These are phyloP conservation scores for Phytopythium helicoides DNA, from an alignment of 352 stramenopile genomes.

Conservation along the genomic window DNA sequence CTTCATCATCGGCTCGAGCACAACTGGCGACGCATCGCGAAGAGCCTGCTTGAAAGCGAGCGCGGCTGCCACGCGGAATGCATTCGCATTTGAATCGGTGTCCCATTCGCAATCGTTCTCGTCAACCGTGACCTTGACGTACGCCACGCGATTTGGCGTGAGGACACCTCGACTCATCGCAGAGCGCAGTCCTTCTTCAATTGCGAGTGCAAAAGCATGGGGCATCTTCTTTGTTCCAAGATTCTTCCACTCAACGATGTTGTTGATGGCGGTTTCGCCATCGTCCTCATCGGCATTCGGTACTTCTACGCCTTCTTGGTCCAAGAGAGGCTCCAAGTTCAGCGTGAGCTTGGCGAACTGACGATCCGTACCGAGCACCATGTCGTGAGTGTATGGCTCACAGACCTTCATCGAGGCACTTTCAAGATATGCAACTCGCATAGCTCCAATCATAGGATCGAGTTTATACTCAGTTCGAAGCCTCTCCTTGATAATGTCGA, in stretches of 20 bases:
- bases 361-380: conserved; percentile 63
- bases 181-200: conserved; percentile 63
- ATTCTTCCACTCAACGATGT: conserved; percentile 59
- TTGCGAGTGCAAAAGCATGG: conserved; percentile 56
- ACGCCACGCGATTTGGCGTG: conserved; percentile 57
- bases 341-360: conserved; percentile 69
- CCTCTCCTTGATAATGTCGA: conserved; percentile 93
- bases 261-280: conserved; percentile 35
- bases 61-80: conserved; percentile 55
- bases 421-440: conserved; percentile 91
- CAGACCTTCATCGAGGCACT: conserved; percentile 49
- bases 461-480: conserved; percentile 90
- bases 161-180: conserved; percentile 59
- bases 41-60: conserved; percentile 61
- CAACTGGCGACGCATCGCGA: conserved; percentile 39
- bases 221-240: conserved; percentile 52
- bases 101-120: conserved; percentile 58
- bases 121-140: conserved; percentile 63
- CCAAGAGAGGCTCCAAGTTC: conserved; percentile 43
- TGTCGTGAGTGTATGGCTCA: conserved; percentile 53
- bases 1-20: conserved; percentile 81
- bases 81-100: conserved; percentile 60
- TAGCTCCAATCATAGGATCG: conserved; percentile 76
- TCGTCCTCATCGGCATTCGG: conserved; percentile 12
- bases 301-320: conserved; percentile 20